Percentiles rank a stretch among this genome's conserved stretches.
These are phyloP conservation scores for Talaromyces sp. DNA, from an alignment of 2,329 filamentous ascomycete species.

Conservation along the genomic window DNA sequence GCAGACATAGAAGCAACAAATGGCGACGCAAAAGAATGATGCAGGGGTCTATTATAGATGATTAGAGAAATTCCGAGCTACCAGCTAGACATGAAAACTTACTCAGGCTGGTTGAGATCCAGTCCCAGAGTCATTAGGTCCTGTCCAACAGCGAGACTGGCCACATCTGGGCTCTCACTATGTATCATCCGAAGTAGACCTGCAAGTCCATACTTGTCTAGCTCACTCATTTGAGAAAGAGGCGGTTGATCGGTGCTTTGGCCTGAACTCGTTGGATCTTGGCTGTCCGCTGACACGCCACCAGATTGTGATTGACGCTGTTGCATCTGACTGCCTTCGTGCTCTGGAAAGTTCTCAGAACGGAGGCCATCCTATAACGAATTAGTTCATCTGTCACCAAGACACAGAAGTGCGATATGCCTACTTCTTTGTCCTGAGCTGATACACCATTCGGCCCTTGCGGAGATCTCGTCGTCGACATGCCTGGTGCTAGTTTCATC, in stretches of 20 bases:
- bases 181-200: conserved; percentile 59
- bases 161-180: conserved; percentile 51
- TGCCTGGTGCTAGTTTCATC: conserved; percentile 25
- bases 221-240: conserved; percentile 57
- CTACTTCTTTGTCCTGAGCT: conserved; percentile 43
- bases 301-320: conserved; percentile 33
- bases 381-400: conserved; percentile 6
- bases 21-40: conserved; percentile 61
- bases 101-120: conserved; percentile 62
- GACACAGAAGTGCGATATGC: not conserved
- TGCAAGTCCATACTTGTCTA: conserved; percentile 58
- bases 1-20: conserved; percentile 57
- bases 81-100: conserved; percentile 25
- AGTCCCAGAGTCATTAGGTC: conserved; percentile 62
- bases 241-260: conserved; percentile 39
- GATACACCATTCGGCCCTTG: conserved; percentile 42
- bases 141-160: conserved; percentile 58
- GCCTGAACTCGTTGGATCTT: conserved; percentile 32
- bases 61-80: conserved; percentile 21
- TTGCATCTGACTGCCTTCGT: conserved; percentile 31
- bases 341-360: conserved; percentile 32
- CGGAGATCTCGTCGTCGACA: conserved; percentile 41
- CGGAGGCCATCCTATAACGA: conserved; percentile 32
- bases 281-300: conserved; percentile 28
- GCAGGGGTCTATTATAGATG: conserved; percentile 50